Percentiles rank a stretch among this genome's conserved stretches.
Evolutionary conservation across 2,329 filamentous ascomycete genomes (phyloP).

Genomic region (Penicillium sp.): DNA sequence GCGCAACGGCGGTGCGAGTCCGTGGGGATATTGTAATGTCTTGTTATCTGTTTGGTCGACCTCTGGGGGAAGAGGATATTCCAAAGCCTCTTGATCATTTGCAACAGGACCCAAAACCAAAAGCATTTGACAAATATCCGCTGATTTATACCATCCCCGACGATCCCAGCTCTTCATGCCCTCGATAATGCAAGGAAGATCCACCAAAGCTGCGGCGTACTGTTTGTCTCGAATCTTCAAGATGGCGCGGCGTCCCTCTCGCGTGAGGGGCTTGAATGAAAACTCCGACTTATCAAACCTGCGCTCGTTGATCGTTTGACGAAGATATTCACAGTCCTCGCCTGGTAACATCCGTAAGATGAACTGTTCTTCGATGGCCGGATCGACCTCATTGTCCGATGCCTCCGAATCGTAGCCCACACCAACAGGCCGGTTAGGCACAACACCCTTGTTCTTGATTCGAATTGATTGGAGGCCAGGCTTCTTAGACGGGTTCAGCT

Average conservation of each 20-base stretch:
- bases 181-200: constrained; percentile 82
- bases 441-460: constrained; percentile 65
- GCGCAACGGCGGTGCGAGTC: constrained; percentile 83
- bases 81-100: constrained; percentile 64
- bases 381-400: constrained; percentile 83
- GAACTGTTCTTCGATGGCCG: constrained; percentile 84
- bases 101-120: constrained; percentile 69
- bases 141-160: constrained; percentile 82
- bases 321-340: constrained; percentile 79
- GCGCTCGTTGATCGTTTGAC: constrained; percentile 70
- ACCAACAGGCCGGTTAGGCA: constrained; percentile 68
- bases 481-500: constrained; percentile 40
- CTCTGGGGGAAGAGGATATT: constrained; percentile 67
- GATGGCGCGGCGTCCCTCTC: constrained; percentile 69
- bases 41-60: constrained; percentile 58
- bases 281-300: constrained; percentile 80
- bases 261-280: constrained; percentile 70
- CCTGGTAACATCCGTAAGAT: constrained; percentile 85
- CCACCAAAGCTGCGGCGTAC: constrained; percentile 77
- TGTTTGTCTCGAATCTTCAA: constrained; percentile 66
- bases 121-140: constrained; percentile 86
- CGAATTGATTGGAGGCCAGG: constrained; percentile 49
- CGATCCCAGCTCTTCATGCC: constrained; percentile 93
- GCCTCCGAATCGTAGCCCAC: constrained; percentile 97
- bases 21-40: constrained; percentile 75